Evolutionary conservation across 306 rosid species (phyloP), one percentile per base, ranked within the genome.

Genomic region (Quercus alba): DNA sequence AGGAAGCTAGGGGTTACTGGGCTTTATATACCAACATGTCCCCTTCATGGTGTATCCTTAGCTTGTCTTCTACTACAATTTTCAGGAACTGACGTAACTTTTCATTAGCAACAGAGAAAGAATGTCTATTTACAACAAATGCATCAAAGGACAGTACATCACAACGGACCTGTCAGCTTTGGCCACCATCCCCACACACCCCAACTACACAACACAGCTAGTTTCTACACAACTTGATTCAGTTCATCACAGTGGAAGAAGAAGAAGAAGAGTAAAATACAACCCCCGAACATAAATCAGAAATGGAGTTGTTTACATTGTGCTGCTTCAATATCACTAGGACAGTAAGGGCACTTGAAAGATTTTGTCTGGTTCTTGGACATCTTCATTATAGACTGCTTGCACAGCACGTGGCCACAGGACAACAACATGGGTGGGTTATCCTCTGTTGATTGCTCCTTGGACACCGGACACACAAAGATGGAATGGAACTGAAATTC

Each of bases 401-500:
- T 95, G 79, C 96, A 95, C 35, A 95, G 97, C 77, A 95, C 99
- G 81, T 95, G 98, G 61, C 98, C 96, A 77, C 99, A 95, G 35
- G 90, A 59, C 97, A 93, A 87, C 82, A 91, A 84, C 98, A 91
- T 93, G 17, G 99, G 94, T 19, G 98, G 97, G 81, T 95, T 95
- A 56, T 95, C 97, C 1, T 90, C 98, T 0, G 94, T 90, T 3
- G 99, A 84, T 81, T 90, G 93, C 83, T 93, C 98, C 88, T 93
- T 95, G 4, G 99, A 93, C 73, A 95, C 99, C 0, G 99, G 99
- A 74, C 99, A 95, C 44, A 95, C 98, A 83, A 95, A 95, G 64
- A 93, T 73, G 46, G 99, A 93, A 88, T 93, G 99, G 86, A 91
- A 95, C 84, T 95, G 99, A 78, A 91, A 91, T 78, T 93, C 91